Evolutionary conservation across 2,329 filamentous ascomycete species (phyloP), one percentile per base, ranked within the genome.

Genomic region (Colletotrichum trifolii): DNA sequence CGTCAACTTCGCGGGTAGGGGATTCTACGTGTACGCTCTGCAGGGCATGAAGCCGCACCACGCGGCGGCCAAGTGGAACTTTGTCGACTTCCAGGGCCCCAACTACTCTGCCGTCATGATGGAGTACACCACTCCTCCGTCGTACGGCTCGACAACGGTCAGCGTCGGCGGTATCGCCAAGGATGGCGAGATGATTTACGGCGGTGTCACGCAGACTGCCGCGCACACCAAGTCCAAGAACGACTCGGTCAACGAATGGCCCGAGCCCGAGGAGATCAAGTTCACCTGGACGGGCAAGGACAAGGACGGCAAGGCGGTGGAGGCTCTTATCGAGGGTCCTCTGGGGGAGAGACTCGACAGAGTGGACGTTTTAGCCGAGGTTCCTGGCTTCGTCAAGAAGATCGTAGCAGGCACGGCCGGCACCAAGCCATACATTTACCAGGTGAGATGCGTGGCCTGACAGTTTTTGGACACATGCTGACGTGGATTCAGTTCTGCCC

Each of bases 11-110:
- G 90, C 88, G 73, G 95, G 95, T 62, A 87, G 84, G 68, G 94
- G 89, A 38, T 82, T 96, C 73, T 95, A 94, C 79, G 85, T 91
- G 70, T 91, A 96, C 77, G 94, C 93, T 45, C 82, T 98, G 54
- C 96, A 98, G 81, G 96, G 94, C 76, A 98, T 98, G 95, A 99
- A 99, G 86, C 96, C 96, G 45, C 96, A 99, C 78, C 96, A 99
- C 76, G 92, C 94, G 65, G 94, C 95, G 67, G 89, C 92, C 36
- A 89, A 87, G 68, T 99, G 96, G 96, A 97, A 96, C 80, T 99
- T 97, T 82, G 85, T 88, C 78, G 88, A 94, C 80, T 97, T 97
- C 82, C 94, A 98, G 76, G 90, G 92, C 12, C 91, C 93, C 25
- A 93, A 84, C 17, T 91, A 93, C 81, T 96, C 94, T 35, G 95